A percentile compares a stretch with the other conserved stretches of the same genome.
phyloP scores from a whole-genome alignment of 371 early-diverging fungal species.

The Circinella minor region DNA sequence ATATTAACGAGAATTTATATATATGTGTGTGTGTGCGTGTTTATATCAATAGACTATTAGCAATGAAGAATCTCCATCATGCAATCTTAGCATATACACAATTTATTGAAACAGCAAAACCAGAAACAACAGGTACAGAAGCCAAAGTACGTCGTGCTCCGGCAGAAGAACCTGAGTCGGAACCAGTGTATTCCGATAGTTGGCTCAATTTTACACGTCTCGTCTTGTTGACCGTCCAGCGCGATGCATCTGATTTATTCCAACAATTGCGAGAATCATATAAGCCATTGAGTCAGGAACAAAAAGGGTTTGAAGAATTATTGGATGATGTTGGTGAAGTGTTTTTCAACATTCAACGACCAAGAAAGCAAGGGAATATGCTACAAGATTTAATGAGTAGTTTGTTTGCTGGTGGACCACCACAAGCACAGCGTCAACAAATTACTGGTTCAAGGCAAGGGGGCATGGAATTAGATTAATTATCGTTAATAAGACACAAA shows the following conservation, averaged over 20 bases:
- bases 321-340: slow-evolving; percentile 69
- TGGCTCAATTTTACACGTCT: slow-evolving; percentile 77
- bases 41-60: slow-evolving; percentile 43
- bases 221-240: slow-evolving; percentile 70
- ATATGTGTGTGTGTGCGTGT: too few relatives aligned
- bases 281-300: slow-evolving; percentile 40
- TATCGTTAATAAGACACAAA: not conserved
- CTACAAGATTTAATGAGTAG: slow-evolving; percentile 76
- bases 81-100: slow-evolving; percentile 69
- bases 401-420: slow-evolving; percentile 54
- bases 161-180: slow-evolving; percentile 35
- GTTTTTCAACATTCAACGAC: slow-evolving; percentile 71
- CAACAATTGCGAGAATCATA: slow-evolving; percentile 61
- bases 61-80: slow-evolving; percentile 72
- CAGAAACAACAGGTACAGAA: slow-evolving; percentile 34
- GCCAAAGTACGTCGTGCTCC: slow-evolving; percentile 42
- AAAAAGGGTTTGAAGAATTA: slow-evolving; percentile 51
- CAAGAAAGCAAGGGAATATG: slow-evolving; percentile 70
- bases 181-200: slow-evolving; percentile 56
- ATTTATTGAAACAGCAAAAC: slow-evolving; percentile 50
- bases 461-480: slow-evolving; percentile 9
- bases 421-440: slow-evolving; percentile 7
- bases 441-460: slow-evolving; percentile 3
- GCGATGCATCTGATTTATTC: slow-evolving; percentile 67
- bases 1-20: too few relatives aligned